Evolutionary conservation across 169 alveolate species (phyloP), one percentile per base, ranked within the genome.

Genomic region (Blepharisma undulans): DNA sequence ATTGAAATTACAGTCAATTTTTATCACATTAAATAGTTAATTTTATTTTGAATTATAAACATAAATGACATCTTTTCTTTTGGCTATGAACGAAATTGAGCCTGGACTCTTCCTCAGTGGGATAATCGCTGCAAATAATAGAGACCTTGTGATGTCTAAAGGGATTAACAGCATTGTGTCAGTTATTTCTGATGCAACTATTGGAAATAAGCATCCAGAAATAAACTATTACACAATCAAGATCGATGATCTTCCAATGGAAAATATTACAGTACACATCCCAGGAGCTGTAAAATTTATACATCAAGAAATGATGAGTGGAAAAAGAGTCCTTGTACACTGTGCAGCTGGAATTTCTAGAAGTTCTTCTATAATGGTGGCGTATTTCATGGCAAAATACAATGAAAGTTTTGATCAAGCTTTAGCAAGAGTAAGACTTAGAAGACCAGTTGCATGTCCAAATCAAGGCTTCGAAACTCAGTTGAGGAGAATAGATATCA

Each of bases 311-410:
- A 34, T 93, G 71, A 72, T 10, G 4, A n/a, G 32, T 0, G 95
- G 94, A 14, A 87, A 80, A 78, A 90, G 71, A 29, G 94, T 94
- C 16, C 89, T 96, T 32, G 97, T 96, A 4, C 98, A 96, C 86
- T 96, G 98, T 86, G 94, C 93, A 29, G 95, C 93, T 27, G 98
- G 98, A 5, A 87, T 93, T 18, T 94, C 97, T 7, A 90, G 98
- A 84, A 92, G 96, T 78, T 92, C 97, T 60, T 90, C 98, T 0
- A 88, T 94, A 27, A 96, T 95, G 27, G 89, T 90, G 21, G 95
- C 97, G n/a, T 96, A 95, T 90, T 32, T 96, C 14, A 96, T 96
- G 97, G 87, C 48, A 22, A 90, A 66, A 29, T 30, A 91, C 32
- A 84, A 90, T 29, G 60, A 78, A 87, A 72, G 87, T 27, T 91